These are phyloP conservation scores for Marasmius oreades DNA, from an alignment of 1,284 basidiomycete genomes.

Conservation along the genomic window DNA sequence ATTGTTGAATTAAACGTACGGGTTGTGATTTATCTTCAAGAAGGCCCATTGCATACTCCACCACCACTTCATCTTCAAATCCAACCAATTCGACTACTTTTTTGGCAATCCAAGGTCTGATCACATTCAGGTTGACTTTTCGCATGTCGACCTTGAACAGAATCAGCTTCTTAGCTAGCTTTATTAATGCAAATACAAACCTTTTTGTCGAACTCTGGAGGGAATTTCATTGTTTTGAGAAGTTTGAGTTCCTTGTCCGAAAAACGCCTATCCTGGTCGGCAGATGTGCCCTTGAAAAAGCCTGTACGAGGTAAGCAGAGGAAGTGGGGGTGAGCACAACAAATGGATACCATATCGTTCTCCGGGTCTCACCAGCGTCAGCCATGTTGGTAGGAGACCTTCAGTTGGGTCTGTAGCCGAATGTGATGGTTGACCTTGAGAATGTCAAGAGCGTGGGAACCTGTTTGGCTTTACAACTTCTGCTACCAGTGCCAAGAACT, in stretches of 20 bases:
- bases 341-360: constrained; percentile 23
- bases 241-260: constrained; percentile 93
- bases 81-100: constrained; percentile 88
- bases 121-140: constrained; percentile 88
- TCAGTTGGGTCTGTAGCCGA: background rate
- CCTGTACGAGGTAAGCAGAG: constrained; percentile 39
- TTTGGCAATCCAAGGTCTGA: constrained; percentile 92
- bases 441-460: too few species aligned
- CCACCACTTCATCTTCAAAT: constrained; percentile 95
- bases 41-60: constrained; percentile 93
- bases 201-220: constrained; percentile 86
- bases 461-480: too few species aligned
- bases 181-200: constrained; percentile 32
- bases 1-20: constrained; percentile 42
- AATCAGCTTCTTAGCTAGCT: constrained; percentile 5
- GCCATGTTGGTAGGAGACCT: constrained; percentile 35
- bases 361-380: constrained; percentile 47
- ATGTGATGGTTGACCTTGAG: background rate
- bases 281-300: constrained; percentile 85
- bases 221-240: constrained; percentile 88
- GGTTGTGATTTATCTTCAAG: constrained; percentile 83
- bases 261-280: constrained; percentile 86
- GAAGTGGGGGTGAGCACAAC: constrained; percentile 21
- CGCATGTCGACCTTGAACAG: constrained; percentile 83
- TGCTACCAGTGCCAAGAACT: too few species aligned